phyloP scores from a whole-genome alignment of 345 rosid genomes.

The Psidium guajava region DNA sequence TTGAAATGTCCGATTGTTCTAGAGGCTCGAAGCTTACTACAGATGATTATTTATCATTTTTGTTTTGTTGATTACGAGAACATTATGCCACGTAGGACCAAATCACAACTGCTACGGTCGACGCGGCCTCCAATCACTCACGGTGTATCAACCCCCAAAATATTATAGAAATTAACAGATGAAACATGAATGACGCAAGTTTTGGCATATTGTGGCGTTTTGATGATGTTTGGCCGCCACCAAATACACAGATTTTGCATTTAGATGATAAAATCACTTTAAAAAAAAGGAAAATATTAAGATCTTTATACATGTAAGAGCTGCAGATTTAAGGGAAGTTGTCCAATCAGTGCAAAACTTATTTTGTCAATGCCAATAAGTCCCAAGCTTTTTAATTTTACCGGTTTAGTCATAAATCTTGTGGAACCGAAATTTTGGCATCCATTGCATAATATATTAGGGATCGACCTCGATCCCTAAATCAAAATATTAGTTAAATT shows the following conservation, averaged over 20 bases:
- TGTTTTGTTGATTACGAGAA: not conserved
- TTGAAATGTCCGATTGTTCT: not conserved
- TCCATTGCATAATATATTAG: too few species aligned
- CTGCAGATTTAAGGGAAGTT: not conserved
- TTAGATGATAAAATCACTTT: not conserved
- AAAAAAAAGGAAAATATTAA: not conserved
- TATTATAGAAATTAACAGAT: too few species aligned
- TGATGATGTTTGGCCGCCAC: not conserved
- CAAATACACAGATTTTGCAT: not conserved
- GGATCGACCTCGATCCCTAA: too few species aligned
- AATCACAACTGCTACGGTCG: not conserved
- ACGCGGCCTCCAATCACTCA: not conserved
- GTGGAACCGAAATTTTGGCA: too few species aligned
- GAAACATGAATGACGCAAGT: too few species aligned
- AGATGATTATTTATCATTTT: not conserved
- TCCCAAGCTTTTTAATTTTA: not conserved
- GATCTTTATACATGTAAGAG: not conserved
- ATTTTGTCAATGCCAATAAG: not conserved
- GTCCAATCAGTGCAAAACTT: not conserved
- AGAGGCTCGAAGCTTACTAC: not conserved
- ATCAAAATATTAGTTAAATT: too few species aligned
- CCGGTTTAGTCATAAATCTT: not conserved
- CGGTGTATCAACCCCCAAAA: too few species aligned
- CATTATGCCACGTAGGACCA: not conserved
- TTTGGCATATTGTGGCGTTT: too few species aligned